Conservation (phyloP, 1,284 basidiomycete species). For the Cutaneotrichosporon cyanovorans region DNA sequence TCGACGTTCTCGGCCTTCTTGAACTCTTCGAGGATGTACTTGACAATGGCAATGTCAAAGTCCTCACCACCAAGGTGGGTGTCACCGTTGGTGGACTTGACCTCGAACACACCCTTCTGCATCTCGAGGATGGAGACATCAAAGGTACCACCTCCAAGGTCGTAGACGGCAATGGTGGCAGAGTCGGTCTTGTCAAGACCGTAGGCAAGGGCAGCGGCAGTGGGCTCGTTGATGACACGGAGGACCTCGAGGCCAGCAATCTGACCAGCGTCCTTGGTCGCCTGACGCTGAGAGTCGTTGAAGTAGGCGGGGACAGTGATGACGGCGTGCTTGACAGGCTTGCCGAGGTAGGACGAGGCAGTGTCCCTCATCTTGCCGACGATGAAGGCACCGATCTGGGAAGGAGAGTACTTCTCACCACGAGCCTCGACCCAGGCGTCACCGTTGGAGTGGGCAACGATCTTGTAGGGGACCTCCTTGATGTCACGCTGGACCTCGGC, state of each 20-base stretch:
- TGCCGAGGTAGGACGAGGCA: conserved; percentile 83
- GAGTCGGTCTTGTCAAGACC: conserved; percentile 76
- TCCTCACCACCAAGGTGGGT: conserved; percentile 98
- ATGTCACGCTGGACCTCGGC: conserved; percentile 87
- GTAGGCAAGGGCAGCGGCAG: conserved; percentile 94
- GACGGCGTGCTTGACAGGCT: conserved; percentile 89
- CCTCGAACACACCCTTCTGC: conserved; percentile 98
- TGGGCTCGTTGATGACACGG: conserved; percentile 98
- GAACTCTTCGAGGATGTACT: conserved; percentile 83
- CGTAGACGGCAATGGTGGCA: conserved; percentile 90
- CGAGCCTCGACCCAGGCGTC: conserved; percentile 67
- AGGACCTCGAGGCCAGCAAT: conserved; percentile 96
- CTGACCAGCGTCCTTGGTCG: conserved; percentile 99
- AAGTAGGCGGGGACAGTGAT: conserved; percentile 98
- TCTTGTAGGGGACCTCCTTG: conserved; percentile 61
- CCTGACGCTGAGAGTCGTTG: conserved; percentile 98
- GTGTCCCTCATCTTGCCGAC: conserved; percentile 93
- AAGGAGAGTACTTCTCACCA: conserved; percentile 54
- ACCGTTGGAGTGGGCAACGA: conserved; percentile 58
- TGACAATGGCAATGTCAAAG: conserved; percentile 86
- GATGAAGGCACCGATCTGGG: conserved; percentile 69
- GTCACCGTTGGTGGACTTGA: conserved; percentile 98
- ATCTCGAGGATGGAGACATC: conserved; percentile 98
- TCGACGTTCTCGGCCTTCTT: conserved; percentile 85
- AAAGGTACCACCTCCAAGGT: conserved; percentile 89